A percentile compares a stretch with the other conserved stretches of the same genome.
phyloP scores from a whole-genome alignment of 805 yeast genomes.

The Yamadazyma philogaea region DNA sequence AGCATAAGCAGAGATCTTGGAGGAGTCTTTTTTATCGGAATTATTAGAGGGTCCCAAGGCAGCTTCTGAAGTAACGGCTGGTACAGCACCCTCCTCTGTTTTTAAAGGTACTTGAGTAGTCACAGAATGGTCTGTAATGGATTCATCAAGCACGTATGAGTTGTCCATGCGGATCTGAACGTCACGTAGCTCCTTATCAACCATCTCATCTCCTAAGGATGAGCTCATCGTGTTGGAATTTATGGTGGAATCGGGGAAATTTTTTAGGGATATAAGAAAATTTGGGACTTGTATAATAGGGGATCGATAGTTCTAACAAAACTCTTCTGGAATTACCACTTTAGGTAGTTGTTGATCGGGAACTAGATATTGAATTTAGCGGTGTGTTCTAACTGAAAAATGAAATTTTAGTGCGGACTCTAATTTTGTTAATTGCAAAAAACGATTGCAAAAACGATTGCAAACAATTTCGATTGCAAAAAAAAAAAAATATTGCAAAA shows the following conservation, averaged over 20 bases:
- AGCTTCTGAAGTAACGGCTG: constrained; percentile 13
- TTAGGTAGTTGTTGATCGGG: neutral
- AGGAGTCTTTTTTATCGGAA: constrained; percentile 13
- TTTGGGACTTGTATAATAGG: neutral
- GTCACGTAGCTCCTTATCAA: constrained; percentile 9
- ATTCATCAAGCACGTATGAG: neutral
- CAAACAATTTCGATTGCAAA: too few species aligned
- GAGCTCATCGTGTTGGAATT: constrained; percentile 12
- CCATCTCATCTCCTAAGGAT: constrained; percentile 20
- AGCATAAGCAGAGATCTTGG: constrained; percentile 58
- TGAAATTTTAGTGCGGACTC: constrained; percentile 6
- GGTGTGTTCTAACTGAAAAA: constrained; percentile 6
- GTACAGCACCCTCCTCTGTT: neutral
- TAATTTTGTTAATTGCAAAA: constrained; percentile 4
- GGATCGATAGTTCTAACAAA: too few species aligned
- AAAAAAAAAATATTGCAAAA: neutral
- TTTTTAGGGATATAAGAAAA: neutral
- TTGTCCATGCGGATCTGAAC: neutral
- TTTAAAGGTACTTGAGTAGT: neutral
- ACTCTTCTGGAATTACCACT: neutral
- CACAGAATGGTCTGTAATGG: neutral
- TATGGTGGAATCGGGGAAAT: neutral
- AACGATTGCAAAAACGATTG: constrained; percentile 3
- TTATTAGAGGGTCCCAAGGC: constrained; percentile 10
- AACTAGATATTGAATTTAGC: neutral